A percentile compares a stretch with the other conserved stretches of the same genome.
phyloP scores from a whole-genome alignment of 805 yeast genomes.

The Vanderwaltozyma yarrowii region DNA sequence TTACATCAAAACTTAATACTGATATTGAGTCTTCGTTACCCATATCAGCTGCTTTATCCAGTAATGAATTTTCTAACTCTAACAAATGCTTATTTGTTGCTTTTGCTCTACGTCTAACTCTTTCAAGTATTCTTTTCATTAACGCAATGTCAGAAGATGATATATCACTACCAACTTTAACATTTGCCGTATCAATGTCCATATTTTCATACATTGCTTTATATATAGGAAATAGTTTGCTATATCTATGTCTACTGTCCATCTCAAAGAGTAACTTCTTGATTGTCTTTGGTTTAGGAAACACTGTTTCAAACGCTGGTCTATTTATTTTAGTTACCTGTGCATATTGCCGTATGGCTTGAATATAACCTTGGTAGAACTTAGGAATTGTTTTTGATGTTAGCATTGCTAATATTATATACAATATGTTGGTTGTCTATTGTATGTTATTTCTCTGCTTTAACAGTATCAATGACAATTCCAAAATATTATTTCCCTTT shows the following conservation, averaged over 20 bases:
- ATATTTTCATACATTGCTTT: constrained; percentile 37
- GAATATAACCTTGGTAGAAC: too few relatives aligned
- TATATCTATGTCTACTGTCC: constrained; percentile 46
- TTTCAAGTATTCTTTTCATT: constrained; percentile 57
- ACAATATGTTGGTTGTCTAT: too few relatives aligned
- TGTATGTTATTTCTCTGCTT: too few relatives aligned
- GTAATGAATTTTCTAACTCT: constrained; percentile 51
- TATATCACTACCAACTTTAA: neutral
- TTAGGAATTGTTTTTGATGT: too few relatives aligned
- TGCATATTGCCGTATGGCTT: constrained; percentile 1
- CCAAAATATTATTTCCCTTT: too few relatives aligned
- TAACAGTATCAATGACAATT: too few relatives aligned
- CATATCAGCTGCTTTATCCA: constrained; percentile 76
- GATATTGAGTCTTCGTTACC: constrained; percentile 79
- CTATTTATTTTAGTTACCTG: constrained; percentile 5
- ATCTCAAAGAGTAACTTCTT: constrained; percentile 57
- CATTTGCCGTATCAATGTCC: constrained; percentile 27
- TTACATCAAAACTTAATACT: constrained; percentile 56
- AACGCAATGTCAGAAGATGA: constrained; percentile 42
- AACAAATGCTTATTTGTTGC: constrained; percentile 46
- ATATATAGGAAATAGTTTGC: constrained; percentile 44
- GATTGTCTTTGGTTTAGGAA: constrained; percentile 50
- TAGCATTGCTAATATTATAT: too few relatives aligned
- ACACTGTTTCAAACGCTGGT: constrained; percentile 35
- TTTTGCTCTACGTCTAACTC: constrained; percentile 50